Conservation (phyloP, 73 alveolate species). For the Effrenium voratum region DNA sequence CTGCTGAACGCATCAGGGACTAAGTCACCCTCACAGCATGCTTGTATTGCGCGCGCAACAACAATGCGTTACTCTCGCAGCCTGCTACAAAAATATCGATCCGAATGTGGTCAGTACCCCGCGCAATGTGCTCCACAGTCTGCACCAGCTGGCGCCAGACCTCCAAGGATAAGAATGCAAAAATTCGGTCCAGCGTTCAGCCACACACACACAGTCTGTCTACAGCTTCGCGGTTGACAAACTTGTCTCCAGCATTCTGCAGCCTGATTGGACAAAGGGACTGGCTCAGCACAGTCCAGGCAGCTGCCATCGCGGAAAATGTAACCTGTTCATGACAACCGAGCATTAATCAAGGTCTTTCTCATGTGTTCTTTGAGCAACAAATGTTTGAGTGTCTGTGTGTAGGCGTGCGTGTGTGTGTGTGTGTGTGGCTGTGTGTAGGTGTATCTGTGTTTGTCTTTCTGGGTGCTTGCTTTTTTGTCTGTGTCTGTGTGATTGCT, state of each 20-base stretch:
- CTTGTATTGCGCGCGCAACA: background rate
- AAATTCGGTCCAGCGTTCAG: too few species aligned
- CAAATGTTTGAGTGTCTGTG: too few species aligned
- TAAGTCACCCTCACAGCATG: background rate
- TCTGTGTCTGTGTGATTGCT: too few species aligned
- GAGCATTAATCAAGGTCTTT: too few species aligned
- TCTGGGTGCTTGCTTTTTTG: too few species aligned
- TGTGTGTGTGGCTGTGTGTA: too few species aligned
- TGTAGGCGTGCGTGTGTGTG: too few species aligned
- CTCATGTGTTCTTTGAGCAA: too few species aligned
- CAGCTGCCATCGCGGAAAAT: constrained; percentile 49
- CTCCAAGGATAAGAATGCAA: background rate
- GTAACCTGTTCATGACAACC: too few species aligned
- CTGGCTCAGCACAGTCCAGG: background rate
- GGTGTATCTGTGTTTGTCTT: too few species aligned
- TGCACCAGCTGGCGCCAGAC: constrained; percentile 9
- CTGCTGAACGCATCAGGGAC: background rate
- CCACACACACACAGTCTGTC: too few species aligned
- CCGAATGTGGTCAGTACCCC: constrained; percentile 27
- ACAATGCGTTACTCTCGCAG: background rate
- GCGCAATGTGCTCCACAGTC: constrained; percentile 1
- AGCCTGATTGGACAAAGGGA: background rate
- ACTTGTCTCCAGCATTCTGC: background rate
- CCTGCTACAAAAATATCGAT: constrained; percentile 33
- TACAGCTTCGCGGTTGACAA: background rate